Conservation (phyloP, 768 basidiomycete species). For the Infundibulicybe gibba region DNA sequence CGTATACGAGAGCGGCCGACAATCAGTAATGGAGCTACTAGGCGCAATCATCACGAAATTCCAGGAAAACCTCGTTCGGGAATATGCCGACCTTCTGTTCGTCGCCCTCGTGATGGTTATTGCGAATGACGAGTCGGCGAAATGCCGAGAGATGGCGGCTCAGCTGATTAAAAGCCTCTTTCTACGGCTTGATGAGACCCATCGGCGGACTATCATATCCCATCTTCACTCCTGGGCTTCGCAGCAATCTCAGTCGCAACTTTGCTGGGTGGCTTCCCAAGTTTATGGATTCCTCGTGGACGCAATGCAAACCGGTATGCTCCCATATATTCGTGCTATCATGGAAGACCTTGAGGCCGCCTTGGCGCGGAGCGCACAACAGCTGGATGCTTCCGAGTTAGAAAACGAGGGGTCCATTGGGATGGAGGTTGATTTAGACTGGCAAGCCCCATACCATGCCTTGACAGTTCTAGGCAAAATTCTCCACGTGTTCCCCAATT, state of each 20-base stretch:
- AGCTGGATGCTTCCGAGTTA: conserved; percentile 35
- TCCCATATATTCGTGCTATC: conserved; percentile 42
- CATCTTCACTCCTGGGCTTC: conserved; percentile 81
- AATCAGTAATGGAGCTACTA: conserved; percentile 94
- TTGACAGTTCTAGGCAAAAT: conserved; percentile 65
- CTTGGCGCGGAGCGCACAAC: conserved; percentile 39
- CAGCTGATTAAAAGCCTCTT: conserved; percentile 79
- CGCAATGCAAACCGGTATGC: conserved; percentile 44
- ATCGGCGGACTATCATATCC: conserved; percentile 51
- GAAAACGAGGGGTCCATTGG: conserved; percentile 35
- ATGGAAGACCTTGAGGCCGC: conserved; percentile 53
- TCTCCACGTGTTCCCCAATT: conserved; percentile 51
- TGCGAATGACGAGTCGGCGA: conserved; percentile 89
- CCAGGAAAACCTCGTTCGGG: conserved; percentile 62
- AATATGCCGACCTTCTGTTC: conserved; percentile 88
- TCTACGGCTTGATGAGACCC: conserved; percentile 58
- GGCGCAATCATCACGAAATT: conserved; percentile 83
- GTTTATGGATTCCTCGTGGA: conserved; percentile 83
- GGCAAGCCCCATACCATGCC: conserved; percentile 83
- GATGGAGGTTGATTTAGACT: conserved; percentile 60
- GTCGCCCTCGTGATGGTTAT: conserved; percentile 89
- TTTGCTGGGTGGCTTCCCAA: conserved; percentile 75
- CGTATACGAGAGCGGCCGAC: conserved; percentile 83
- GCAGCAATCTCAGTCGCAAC: conserved; percentile 52
- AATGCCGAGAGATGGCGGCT: conserved; percentile 87